Base-by-base conservation (phyloP, 2,329 filamentous ascomycete species). In the Colletotrichum falcatum region DNA sequence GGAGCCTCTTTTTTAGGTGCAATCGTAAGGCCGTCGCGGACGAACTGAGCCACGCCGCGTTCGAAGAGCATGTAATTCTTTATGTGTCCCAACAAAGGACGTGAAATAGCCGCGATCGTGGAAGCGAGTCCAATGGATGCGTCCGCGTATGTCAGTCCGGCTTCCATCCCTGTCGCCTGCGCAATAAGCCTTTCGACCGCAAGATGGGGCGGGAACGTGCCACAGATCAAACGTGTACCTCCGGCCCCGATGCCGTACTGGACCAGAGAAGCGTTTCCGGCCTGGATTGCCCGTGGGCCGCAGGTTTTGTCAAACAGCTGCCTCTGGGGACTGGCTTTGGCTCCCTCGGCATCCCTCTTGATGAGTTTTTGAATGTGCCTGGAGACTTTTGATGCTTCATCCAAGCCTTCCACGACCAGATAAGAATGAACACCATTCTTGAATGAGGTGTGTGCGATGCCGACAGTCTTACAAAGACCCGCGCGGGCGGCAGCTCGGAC, bases 181-280 rank as follows among this genome's bases (percentile, higher is more conserved):
- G 66, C 55, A 39, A 73, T 39, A 2, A 73, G 61, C 3, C 28
- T 51, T 37, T 73, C 72, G 9, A 66, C 71, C 0, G 39, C 30
- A 1, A 69, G 37, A 9, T 73, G 72, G 5, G 72, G 66, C 12
- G 71, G 65, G 9, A 68, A 73, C 1, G 72, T 73, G 37, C 70
- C 70, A 5, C 59, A 68, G 44, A 71, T 65, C 66, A 62, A 62
- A 18, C 71, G 48, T 8, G 67, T 49, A 18, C 66, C 65, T 26
- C 67, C 67, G 1, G 72, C 60, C 9, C 70, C 71, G 3, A 73
- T 48, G 14, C 72, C 72, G 35, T 73, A 69, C 37, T 42, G 44
- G 3, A 37, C 28, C 20, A 55, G 61, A 12, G 72, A 56, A 12
- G 30, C 28, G 30, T 73, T 58, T 12, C 66, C 71, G 33, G 60